Evolutionary conservation across 2,329 filamentous ascomycete genomes (phyloP).

Genomic region (Sarocladium brachiariae): DNA sequence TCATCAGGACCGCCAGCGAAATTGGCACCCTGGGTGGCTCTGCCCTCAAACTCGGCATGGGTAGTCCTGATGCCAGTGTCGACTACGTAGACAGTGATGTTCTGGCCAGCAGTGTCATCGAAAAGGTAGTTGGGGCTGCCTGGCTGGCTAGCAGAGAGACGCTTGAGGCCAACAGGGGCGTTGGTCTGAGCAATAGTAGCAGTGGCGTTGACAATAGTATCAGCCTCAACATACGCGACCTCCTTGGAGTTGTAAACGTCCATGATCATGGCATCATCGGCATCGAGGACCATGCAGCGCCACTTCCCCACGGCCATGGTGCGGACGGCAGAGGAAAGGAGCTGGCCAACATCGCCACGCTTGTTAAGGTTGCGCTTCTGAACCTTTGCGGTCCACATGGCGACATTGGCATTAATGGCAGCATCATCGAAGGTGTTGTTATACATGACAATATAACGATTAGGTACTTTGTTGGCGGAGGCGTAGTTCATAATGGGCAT

Average conservation of each 20-base stretch:
- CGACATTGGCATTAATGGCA: constrained; percentile 42
- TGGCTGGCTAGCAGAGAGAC: constrained; percentile 39
- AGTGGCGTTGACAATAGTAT: constrained; percentile 38
- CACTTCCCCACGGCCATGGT: constrained; percentile 41
- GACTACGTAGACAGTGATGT: constrained; percentile 56
- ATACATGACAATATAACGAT: constrained; percentile 60
- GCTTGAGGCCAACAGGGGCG: constrained; percentile 46
- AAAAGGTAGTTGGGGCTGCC: constrained; percentile 34
- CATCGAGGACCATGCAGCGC: constrained; percentile 47
- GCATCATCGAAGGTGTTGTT: constrained; percentile 44
- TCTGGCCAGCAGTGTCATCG: constrained; percentile 43
- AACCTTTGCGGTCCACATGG: constrained; percentile 39
- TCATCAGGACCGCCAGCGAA: constrained; percentile 40
- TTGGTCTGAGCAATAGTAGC: constrained; percentile 43
- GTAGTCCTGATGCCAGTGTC: constrained; percentile 55
- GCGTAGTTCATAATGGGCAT: constrained; percentile 44
- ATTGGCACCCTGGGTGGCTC: constrained; percentile 47
- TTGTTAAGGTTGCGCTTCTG: constrained; percentile 51
- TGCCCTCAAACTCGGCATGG: constrained; percentile 51
- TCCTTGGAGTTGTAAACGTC: constrained; percentile 41
- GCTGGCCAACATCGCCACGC: constrained; percentile 38
- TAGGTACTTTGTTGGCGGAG: constrained; percentile 41
- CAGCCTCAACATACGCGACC: constrained; percentile 48
- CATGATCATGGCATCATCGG: constrained; percentile 42
- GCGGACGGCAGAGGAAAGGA: constrained; percentile 40